Evolutionary conservation across 768 basidiomycete genomes (phyloP).

Genomic region (Psilocybe tampanensis): DNA sequence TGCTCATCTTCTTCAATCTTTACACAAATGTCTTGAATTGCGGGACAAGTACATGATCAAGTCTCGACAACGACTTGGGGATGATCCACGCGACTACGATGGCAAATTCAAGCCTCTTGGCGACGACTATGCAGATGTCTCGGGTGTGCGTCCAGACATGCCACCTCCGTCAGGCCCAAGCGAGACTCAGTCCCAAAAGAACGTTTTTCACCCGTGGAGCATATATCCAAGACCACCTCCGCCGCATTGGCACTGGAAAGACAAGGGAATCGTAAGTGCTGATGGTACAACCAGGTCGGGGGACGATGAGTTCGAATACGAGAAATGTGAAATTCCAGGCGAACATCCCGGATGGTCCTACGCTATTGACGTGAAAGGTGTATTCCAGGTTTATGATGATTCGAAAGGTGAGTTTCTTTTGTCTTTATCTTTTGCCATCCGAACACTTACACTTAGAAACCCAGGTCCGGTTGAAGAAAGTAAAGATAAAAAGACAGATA

Average conservation of each 20-base stretch:
- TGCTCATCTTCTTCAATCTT: constrained; percentile 61
- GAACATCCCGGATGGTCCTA: constrained; percentile 60
- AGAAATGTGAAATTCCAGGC: constrained; percentile 75
- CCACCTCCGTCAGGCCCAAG: constrained; percentile 12
- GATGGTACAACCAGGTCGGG: constrained; percentile 31
- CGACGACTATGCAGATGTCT: constrained; percentile 62
- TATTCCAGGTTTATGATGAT: constrained; percentile 80
- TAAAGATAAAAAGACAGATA: constrained; percentile 29
- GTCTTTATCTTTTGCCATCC: background rate
- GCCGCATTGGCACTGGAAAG: constrained; percentile 93
- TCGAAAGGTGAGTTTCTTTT: constrained; percentile 30
- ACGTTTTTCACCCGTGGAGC: constrained; percentile 66
- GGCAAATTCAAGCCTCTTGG: constrained; percentile 70
- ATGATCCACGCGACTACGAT: constrained; percentile 93
- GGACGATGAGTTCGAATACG: constrained; percentile 65
- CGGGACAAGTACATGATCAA: constrained; percentile 94
- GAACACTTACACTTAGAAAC: background rate
- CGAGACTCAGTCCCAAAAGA: constrained; percentile 10
- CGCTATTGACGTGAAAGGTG: constrained; percentile 83
- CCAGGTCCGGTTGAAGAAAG: background rate
- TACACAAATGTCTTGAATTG: constrained; percentile 85
- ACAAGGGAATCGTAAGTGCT: constrained; percentile 47
- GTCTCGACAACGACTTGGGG: constrained; percentile 90
- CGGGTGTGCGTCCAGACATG: constrained; percentile 65
- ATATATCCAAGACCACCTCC: constrained; percentile 94